These are phyloP conservation scores for Xylariaceae sp. DNA, from an alignment of 2,329 filamentous ascomycete species.

Conservation along the genomic window DNA sequence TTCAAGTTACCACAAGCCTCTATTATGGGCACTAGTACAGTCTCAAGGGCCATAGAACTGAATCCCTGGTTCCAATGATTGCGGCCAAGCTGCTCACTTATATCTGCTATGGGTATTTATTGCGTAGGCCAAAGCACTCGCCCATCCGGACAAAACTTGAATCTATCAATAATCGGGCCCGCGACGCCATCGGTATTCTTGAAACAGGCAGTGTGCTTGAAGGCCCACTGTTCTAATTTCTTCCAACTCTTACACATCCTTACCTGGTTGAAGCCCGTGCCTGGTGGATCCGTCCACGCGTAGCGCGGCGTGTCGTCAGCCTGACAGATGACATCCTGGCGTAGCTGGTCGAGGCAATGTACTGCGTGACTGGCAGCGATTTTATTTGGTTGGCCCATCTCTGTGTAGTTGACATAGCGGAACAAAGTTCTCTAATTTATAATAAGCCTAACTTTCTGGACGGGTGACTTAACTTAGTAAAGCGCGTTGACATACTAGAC, in stretches of 20 bases:
- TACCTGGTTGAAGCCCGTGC: constrained; percentile 7
- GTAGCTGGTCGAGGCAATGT: constrained; percentile 15
- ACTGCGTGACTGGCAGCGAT: constrained; percentile 6
- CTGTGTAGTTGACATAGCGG: constrained; percentile 11
- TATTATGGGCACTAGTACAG: too few relatives aligned
- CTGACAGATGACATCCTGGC: constrained; percentile 14
- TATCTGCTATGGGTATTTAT: too few relatives aligned
- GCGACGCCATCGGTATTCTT: constrained; percentile 3
- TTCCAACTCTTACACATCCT: constrained; percentile 11
- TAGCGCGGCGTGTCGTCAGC: constrained; percentile 20
- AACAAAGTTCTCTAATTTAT: constrained; percentile 5
- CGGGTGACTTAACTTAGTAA: background rate
- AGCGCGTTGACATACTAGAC: background rate
- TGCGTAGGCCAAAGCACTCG: constrained; percentile 7
- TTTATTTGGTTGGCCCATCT: background rate
- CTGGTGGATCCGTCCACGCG: background rate
- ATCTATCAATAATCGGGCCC: constrained; percentile 6
- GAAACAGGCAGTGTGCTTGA: constrained; percentile 8
- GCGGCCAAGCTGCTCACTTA: too few relatives aligned
- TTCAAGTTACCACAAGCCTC: too few relatives aligned
- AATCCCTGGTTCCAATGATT: too few relatives aligned
- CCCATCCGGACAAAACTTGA: constrained; percentile 9
- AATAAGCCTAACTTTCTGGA: background rate
- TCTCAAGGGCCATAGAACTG: too few relatives aligned
- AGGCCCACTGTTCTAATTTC: constrained; percentile 9